phyloP scores from a whole-genome alignment of 2,329 filamentous ascomycete species.

The Tolypocladium cylindrosporum region DNA sequence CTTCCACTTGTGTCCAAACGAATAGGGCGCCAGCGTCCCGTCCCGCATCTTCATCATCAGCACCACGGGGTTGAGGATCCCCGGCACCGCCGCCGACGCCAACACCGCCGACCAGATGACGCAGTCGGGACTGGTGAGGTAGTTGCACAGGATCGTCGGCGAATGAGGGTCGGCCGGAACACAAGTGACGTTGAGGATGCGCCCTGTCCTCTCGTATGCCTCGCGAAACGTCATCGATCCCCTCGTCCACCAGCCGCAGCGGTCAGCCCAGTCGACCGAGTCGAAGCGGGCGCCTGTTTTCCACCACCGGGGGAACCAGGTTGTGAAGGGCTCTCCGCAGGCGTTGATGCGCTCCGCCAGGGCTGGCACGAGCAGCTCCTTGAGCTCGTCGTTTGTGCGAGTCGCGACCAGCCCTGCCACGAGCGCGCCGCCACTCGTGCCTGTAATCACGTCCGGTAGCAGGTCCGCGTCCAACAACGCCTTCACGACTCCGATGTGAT shows the following conservation, averaged over 20 bases:
- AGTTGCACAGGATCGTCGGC: constrained; percentile 85
- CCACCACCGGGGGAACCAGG: constrained; percentile 82
- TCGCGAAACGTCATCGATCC: constrained; percentile 92
- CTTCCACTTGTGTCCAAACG: constrained; percentile 99
- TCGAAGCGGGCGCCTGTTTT: constrained; percentile 90
- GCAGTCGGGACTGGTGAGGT: constrained; percentile 89
- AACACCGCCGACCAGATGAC: constrained; percentile 97
- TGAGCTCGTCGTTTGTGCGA: constrained; percentile 83
- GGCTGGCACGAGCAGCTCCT: constrained; percentile 73
- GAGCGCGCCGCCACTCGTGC: constrained; percentile 87
- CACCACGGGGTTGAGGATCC: constrained; percentile 90
- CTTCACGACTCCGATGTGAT: constrained; percentile 88
- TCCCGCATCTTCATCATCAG: constrained; percentile 79
- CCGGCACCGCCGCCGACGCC: constrained; percentile 89
- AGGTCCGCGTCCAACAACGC: constrained; percentile 79
- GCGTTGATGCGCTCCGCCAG: constrained; percentile 78
- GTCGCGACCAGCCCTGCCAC: constrained; percentile 83
- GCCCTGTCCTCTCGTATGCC: constrained; percentile 85
- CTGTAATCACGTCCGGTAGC: constrained; percentile 88
- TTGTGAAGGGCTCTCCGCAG: constrained; percentile 65
- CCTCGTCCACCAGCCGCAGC: constrained; percentile 80
- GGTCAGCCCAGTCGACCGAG: constrained; percentile 78
- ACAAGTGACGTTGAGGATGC: constrained; percentile 91
- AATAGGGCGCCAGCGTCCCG: constrained; percentile 75
- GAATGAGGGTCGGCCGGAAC: constrained; percentile 94